Evolutionary conservation across 1,284 basidiomycete genomes (phyloP).

Genomic region (Sporisorium reilianum): DNA sequence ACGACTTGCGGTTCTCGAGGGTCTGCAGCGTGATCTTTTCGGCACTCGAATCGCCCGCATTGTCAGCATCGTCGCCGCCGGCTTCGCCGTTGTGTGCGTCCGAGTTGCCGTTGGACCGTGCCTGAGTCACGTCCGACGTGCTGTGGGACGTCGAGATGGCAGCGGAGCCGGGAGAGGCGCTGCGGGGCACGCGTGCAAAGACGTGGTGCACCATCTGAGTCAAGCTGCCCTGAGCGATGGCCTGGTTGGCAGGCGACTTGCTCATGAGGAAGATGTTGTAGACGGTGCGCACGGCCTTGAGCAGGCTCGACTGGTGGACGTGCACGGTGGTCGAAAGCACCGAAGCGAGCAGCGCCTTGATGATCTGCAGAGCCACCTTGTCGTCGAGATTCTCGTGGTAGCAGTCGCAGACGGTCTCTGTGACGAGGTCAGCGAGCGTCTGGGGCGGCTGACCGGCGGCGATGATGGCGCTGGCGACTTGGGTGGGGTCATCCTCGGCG

Average conservation of each 20-base stretch:
- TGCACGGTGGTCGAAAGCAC: conserved; percentile 64
- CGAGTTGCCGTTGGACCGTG: conserved; percentile 17
- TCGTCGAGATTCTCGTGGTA: conserved; percentile 66
- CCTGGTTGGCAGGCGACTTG: conserved; percentile 64
- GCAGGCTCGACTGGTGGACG: conserved; percentile 66
- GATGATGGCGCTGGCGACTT: conserved; percentile 24
- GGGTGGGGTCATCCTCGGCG: conserved; percentile 60
- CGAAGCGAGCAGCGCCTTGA: conserved; percentile 67
- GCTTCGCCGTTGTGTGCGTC: conserved; percentile 4
- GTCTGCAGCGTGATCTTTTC: conserved; percentile 63
- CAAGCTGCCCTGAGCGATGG: conserved; percentile 66
- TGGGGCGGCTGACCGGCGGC: conserved; percentile 40
- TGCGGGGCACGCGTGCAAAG: conserved; percentile 63
- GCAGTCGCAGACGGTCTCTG: conserved; percentile 67
- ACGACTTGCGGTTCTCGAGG: conserved; percentile 63
- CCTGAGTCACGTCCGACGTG: conserved; percentile 25
- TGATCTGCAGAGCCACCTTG: conserved; percentile 65
- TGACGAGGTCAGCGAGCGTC: conserved; percentile 65
- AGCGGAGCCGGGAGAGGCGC: conserved; percentile 9
- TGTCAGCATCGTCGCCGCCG: conserved; percentile 3
- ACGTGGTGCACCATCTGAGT: conserved; percentile 68
- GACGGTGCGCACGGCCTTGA: conserved; percentile 71
- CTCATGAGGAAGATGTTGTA: conserved; percentile 68
- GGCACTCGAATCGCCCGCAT: conserved; percentile 14
- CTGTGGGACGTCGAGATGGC: conserved; percentile 33